These are phyloP conservation scores for Metschnikowia similis DNA, from an alignment of 805 yeast species.

Conservation along the genomic window DNA sequence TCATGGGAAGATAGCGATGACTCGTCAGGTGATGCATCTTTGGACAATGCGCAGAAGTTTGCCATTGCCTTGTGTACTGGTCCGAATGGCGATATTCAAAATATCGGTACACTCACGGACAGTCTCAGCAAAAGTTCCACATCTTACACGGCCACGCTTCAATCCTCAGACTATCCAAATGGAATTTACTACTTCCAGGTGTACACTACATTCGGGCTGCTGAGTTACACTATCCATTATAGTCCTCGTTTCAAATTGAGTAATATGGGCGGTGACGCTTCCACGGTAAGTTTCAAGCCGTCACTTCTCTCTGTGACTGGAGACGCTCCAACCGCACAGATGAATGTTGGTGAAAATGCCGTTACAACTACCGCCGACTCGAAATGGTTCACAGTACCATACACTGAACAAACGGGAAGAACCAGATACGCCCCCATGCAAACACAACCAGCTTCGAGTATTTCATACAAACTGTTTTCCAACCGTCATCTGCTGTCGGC, in stretches of 20 bases:
- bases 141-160: slow-evolving; percentile 41
- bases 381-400: slow-evolving; percentile 62
- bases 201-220: slow-evolving; percentile 41
- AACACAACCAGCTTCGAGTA: slow-evolving; percentile 68
- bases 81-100: slow-evolving; percentile 43
- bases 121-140: slow-evolving; percentile 15
- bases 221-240: slow-evolving; percentile 60
- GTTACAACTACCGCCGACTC: slow-evolving; percentile 23
- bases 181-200: slow-evolving; percentile 78
- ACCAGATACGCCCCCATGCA: slow-evolving; percentile 93
- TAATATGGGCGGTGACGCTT: slow-evolving; percentile 70
- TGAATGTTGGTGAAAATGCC: slow-evolving; percentile 16
- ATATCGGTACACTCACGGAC: slow-evolving; percentile 29
- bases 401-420: slow-evolving; percentile 72
- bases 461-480: slow-evolving; percentile 66
- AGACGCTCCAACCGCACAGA: slow-evolving; percentile 38
- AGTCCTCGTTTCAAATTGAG: slow-evolving; percentile 58
- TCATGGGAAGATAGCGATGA: slow-evolving; percentile 54
- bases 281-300: slow-evolving; percentile 35
- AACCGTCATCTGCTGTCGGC: slow-evolving; percentile 65
- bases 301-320: slow-evolving; percentile 35
- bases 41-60: slow-evolving; percentile 41
- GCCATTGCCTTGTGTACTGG: slow-evolving; percentile 69
- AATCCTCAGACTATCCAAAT: slow-evolving; percentile 44
- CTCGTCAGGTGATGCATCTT: slow-evolving; percentile 35